phyloP scores from a whole-genome alignment of 75 land plant species.

The Cupressus sempervirens region DNA sequence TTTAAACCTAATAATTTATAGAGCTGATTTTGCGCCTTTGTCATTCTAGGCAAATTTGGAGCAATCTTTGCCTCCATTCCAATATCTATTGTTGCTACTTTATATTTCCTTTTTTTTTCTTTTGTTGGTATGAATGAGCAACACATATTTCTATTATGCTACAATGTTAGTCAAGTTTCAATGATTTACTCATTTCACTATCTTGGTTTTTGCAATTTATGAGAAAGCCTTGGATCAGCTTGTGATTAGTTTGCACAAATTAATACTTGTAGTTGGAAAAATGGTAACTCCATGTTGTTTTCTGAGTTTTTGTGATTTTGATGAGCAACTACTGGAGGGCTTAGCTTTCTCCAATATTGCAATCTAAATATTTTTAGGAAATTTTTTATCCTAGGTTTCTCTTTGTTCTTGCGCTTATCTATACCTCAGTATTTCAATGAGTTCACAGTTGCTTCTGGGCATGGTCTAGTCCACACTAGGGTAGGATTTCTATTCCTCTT shows the following conservation, averaged over 20 bases:
- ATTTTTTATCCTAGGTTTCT: constrained; percentile 79
- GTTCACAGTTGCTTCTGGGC: constrained; percentile 33
- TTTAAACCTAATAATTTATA: background rate
- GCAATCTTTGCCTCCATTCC: constrained; percentile 92
- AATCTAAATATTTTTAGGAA: constrained; percentile 75
- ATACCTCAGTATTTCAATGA: constrained; percentile 88
- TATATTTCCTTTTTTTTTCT: constrained; percentile 70
- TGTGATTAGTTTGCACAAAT: background rate
- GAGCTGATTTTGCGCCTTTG: background rate
- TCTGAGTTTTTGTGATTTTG: background rate
- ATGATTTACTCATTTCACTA: background rate
- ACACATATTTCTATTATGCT: background rate
- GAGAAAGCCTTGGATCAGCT: background rate
- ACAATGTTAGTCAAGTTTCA: constrained; percentile 1
- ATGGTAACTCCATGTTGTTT: background rate
- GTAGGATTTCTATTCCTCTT: constrained; percentile 31
- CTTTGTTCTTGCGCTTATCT: constrained; percentile 82
- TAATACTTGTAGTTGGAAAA: no score
- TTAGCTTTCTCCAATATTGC: constrained; percentile 84
- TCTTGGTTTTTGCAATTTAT: background rate
- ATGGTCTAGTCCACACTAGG: constrained; percentile 80
- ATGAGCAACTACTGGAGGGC: constrained; percentile 66
- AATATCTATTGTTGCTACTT: constrained; percentile 59
- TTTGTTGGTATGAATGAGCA: constrained; percentile 58
- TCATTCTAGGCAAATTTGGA: constrained; percentile 83